Conservation (phyloP, 331 rosid species). For the Quercus phellos region DNA sequence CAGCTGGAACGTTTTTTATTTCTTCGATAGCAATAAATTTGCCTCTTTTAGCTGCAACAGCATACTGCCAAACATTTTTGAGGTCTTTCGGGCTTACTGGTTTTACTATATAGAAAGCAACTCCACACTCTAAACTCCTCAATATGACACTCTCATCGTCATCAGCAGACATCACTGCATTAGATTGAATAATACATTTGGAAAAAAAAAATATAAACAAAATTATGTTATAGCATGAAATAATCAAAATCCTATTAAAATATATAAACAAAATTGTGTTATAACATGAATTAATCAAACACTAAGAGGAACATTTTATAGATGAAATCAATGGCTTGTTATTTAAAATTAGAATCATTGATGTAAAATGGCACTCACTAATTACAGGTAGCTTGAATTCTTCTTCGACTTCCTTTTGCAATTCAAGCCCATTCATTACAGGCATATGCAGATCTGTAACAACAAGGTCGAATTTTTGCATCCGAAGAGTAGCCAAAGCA, state of each 20-base stretch:
- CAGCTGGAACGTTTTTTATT: not conserved
- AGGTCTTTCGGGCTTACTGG: slow-evolving; percentile 51
- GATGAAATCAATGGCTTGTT: no score
- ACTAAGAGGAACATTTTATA: no score
- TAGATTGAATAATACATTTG: not conserved
- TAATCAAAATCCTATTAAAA: no score
- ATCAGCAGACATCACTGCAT: slow-evolving; percentile 70
- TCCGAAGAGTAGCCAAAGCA: slow-evolving; percentile 55
- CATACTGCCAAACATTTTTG: slow-evolving; percentile 46
- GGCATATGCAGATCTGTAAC: slow-evolving; percentile 53
- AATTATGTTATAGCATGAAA: no score
- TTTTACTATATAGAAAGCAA: slow-evolving; percentile 37
- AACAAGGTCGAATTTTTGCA: slow-evolving; percentile 46
- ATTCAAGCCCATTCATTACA: slow-evolving; percentile 55
- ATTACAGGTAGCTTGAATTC: slow-evolving; percentile 61
- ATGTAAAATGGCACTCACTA: slow-evolving; percentile 30
- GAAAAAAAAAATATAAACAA: not conserved
- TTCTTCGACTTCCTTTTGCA: slow-evolving; percentile 35
- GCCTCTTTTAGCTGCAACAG: slow-evolving; percentile 27
- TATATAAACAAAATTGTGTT: no score
- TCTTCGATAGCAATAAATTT: slow-evolving; percentile 12
- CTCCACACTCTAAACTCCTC: slow-evolving; percentile 34
- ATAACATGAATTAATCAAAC: no score
- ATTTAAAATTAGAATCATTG: no score
- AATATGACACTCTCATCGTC: slow-evolving; percentile 36